A percentile compares a stretch with the other conserved stretches of the same genome.
phyloP scores from a whole-genome alignment of 2,329 filamentous ascomycete species.

The Phoma sp. region DNA sequence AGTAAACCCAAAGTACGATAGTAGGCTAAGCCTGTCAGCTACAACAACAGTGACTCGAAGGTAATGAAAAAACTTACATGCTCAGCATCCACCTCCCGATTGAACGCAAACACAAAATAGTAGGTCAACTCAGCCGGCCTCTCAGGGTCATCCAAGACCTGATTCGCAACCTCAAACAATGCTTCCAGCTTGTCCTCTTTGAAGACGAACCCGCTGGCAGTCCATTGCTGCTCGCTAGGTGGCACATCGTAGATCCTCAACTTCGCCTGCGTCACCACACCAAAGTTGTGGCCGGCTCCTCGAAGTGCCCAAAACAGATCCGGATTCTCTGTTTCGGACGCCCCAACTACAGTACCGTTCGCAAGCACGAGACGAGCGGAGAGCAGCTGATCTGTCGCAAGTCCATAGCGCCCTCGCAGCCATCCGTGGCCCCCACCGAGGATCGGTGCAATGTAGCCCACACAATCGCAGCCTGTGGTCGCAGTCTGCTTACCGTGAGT shows the following conservation, averaged over 20 bases:
- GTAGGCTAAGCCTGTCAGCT: background rate
- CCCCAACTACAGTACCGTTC: conserved; percentile 40
- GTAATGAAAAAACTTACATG: background rate
- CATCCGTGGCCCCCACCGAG: conserved; percentile 65
- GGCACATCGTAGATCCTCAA: conserved; percentile 25
- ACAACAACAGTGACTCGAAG: background rate
- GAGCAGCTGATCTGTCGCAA: conserved; percentile 33
- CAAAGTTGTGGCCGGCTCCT: conserved; percentile 46
- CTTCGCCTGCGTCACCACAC: conserved; percentile 33
- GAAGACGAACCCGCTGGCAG: background rate
- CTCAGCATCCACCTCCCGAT: background rate
- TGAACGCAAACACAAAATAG: conserved; percentile 1
- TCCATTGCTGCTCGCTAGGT: conserved; percentile 7
- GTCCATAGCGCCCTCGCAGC: conserved; percentile 56
- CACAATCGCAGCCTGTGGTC: conserved; percentile 31
- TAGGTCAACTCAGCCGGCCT: background rate
- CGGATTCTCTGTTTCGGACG: conserved; percentile 35
- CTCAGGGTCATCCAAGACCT: background rate
- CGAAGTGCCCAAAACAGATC: conserved; percentile 51
- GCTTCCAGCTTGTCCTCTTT: conserved; percentile 2
- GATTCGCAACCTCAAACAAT: background rate
- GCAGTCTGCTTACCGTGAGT: conserved; percentile 33
- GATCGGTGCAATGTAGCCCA: conserved; percentile 62
- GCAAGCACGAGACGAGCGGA: conserved; percentile 48
- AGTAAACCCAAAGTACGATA: background rate